These are phyloP conservation scores for Diddensiella santjacobensis DNA, from an alignment of 805 yeast genomes.

Conservation along the genomic window DNA sequence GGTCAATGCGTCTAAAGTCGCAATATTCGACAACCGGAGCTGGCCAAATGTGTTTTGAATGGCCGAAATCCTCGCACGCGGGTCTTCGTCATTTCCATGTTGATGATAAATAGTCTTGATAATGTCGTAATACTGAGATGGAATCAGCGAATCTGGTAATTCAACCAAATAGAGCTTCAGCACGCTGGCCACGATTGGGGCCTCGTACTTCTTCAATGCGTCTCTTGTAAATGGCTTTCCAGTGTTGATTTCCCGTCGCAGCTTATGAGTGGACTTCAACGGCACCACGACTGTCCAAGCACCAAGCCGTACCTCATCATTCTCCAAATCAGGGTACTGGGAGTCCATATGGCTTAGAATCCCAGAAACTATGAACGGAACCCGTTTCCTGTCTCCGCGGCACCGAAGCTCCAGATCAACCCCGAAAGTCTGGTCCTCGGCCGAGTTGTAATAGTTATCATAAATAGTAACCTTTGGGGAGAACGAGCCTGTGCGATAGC, in stretches of 20 bases:
- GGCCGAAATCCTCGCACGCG: conserved; percentile 50
- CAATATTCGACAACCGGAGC: conserved; percentile 65
- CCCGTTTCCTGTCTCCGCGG: conserved; percentile 65
- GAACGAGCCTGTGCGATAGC: conserved; percentile 70
- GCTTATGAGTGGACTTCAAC: conserved; percentile 54
- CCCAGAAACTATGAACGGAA: conserved; percentile 63
- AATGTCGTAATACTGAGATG: conserved; percentile 60
- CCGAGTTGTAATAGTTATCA: conserved; percentile 74
- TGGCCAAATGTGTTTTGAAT: conserved; percentile 63
- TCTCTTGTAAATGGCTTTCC: conserved; percentile 29
- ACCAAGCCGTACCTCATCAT: conserved; percentile 63
- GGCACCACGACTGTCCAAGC: conserved; percentile 69
- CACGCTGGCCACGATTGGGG: conserved; percentile 61
- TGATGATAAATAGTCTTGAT: conserved; percentile 62
- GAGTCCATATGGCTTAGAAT: conserved; percentile 64
- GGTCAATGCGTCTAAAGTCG: conserved; percentile 75
- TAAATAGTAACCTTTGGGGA: conserved; percentile 68
- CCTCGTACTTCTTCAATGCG: conserved; percentile 38
- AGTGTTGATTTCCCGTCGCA: conserved; percentile 52
- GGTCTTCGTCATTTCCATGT: conserved; percentile 38
- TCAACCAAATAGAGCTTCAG: conserved; percentile 73
- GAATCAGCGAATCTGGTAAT: conserved; percentile 71
- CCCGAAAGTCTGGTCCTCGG: conserved; percentile 71
- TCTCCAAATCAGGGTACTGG: conserved; percentile 58
- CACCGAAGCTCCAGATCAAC: conserved; percentile 69